Percentiles rank a stretch among this genome's conserved stretches.
Conservation (phyloP, 768 basidiomycete genomes). For the Grammothele lineata region DNA sequence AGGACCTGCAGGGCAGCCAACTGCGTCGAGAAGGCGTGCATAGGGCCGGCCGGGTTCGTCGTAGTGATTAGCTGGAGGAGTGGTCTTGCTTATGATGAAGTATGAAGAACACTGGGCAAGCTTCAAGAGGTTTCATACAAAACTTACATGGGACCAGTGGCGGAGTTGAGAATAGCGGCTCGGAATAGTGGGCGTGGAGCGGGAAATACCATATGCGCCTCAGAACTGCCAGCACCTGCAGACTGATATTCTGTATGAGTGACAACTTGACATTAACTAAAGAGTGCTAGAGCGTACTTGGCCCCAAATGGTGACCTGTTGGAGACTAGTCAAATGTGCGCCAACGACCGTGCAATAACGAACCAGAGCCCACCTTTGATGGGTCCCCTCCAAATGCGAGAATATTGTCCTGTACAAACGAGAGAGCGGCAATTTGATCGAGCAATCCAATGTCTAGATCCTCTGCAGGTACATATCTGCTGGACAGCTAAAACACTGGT, state of each 20-base stretch:
- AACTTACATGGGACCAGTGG: constrained; percentile 51
- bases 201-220: constrained; percentile 45
- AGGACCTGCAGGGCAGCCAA: constrained; percentile 20
- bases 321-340: not conserved
- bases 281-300: constrained; percentile 29
- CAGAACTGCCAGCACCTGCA: constrained; percentile 49
- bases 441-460: constrained; percentile 37
- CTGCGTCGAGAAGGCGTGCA: constrained; percentile 15
- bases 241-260: constrained; percentile 29
- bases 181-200: constrained; percentile 38
- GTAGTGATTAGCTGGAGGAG: constrained; percentile 22
- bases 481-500: constrained; percentile 38
- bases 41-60: constrained; percentile 26
- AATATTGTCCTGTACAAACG: constrained; percentile 62
- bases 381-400: constrained; percentile 43
- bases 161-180: constrained; percentile 49
- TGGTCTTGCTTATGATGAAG: constrained; percentile 38
- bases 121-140: not conserved
- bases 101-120: not conserved
- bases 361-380: constrained; percentile 40
- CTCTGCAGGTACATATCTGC: constrained; percentile 37
- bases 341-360: not conserved
- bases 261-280: accelerated
- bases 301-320: constrained; percentile 45
- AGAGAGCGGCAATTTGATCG: constrained; percentile 56